Base-by-base conservation (phyloP, 2,329 filamentous ascomycete genomes). In the Fusarium xyrophilum region DNA sequence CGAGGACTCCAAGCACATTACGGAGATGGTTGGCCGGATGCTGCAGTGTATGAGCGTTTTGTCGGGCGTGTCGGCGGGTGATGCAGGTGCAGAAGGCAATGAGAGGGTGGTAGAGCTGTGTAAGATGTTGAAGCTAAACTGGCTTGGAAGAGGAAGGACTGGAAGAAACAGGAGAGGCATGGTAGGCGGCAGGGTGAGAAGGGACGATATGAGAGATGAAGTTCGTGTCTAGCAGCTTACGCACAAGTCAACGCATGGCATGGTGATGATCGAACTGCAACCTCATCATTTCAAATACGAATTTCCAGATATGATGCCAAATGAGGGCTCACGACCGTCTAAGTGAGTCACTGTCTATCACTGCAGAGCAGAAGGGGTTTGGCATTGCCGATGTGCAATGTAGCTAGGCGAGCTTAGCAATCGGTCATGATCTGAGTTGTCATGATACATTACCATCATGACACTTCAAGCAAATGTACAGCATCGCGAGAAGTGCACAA, bases 41-140 rank as follows among this genome's bases (percentile, higher is more conserved):
- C 83, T 99, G 67, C 96, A 99, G 81, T 99, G 96, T 78, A 91
- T 98, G 79, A 95, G 91, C 76, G 93, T 99, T 11, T 83, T 99
- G 25, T 92, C 93, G 6, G 90, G 75, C 46, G 88, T 85, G 2
- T 62, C 54, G 13, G 65, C 64, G 1, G 87, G 86, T 13, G 77
- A 74, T 48, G 88, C 83, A 2, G 86, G 87, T 23, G 93, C 96
- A 68, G 88, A 91, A 38, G 85, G 88, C 3, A 92, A 95, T 76
- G 86, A 85, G 59, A 93, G 91, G 79, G 91, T 98, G 74, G 91
- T 95, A 65, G 88, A 94, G 74, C 82, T 99, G 66, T 93, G 91
- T 60, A 91, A 93, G 75, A 89, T 96, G 72, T 82, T 99, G 65
- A 99, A 98, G 80, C 88, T 97, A 74, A 99, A 99, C 78, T 99